Evolutionary conservation across 1,284 basidiomycete species (phyloP).

Genomic region (Ganoderma leucocontextum): DNA sequence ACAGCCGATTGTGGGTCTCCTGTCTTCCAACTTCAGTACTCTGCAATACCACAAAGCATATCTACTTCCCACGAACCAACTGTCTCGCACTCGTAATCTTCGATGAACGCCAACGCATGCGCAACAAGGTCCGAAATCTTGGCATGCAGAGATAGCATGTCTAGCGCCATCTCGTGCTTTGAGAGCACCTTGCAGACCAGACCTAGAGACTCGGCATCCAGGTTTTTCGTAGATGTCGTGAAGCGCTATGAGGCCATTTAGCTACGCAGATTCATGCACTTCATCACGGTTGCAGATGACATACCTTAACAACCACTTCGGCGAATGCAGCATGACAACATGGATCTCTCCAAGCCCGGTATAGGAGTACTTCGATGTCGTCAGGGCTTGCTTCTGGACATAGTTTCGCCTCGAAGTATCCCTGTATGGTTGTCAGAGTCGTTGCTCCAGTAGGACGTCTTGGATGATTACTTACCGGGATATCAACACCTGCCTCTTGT

Average conservation of each 20-base stretch:
- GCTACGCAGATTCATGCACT: not conserved
- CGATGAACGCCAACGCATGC: constrained; percentile 66
- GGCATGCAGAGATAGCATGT: constrained; percentile 75
- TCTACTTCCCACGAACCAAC: constrained; percentile 60
- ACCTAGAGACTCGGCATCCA: constrained; percentile 73
- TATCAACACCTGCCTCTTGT: constrained; percentile 59
- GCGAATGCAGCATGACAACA: constrained; percentile 68
- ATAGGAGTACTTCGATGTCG: constrained; percentile 59
- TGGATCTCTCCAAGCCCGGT: constrained; percentile 67
- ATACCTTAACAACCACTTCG: constrained; percentile 64
- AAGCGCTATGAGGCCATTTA: constrained; percentile 56
- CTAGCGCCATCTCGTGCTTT: constrained; percentile 62
- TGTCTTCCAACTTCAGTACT: constrained; percentile 39
- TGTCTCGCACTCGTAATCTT: constrained; percentile 79
- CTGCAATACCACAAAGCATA: not conserved
- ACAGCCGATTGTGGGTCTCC: constrained; percentile 85
- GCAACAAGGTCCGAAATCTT: constrained; percentile 69
- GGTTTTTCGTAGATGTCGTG: constrained; percentile 51
- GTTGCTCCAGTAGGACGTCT: too few relatives aligned
- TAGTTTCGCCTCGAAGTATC: constrained; percentile 69
- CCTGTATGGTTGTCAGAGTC: constrained; percentile 46
- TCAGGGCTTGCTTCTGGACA: constrained; percentile 58
- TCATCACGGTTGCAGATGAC: constrained; percentile 17
- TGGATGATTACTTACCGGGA: constrained; percentile 54
- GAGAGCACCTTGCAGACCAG: constrained; percentile 71